Evolutionary conservation across 345 rosid genomes (phyloP).

Genomic region (Hirschfeldia incana): DNA sequence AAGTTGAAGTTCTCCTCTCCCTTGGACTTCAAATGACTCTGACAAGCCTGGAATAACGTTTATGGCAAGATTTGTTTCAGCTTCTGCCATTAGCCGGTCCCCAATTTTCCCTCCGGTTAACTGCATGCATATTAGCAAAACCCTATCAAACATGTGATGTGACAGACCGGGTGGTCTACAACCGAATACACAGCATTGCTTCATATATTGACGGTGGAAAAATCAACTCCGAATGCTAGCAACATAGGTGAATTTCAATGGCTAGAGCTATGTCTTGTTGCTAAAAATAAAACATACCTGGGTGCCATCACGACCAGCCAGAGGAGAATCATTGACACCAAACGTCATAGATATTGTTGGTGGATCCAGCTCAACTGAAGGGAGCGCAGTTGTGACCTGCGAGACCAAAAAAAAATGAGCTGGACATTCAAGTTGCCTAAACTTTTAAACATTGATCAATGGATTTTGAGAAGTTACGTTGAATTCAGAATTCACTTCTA

Average conservation of each 20-base stretch:
- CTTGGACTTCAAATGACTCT: slow-evolving; percentile 94
- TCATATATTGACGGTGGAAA: not conserved
- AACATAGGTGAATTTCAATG: slow-evolving; percentile 3
- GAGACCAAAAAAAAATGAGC: slow-evolving; percentile 28
- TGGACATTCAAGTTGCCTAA: slow-evolving; percentile 10
- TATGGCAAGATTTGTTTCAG: slow-evolving; percentile 98
- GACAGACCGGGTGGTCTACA: not conserved
- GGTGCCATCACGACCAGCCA: slow-evolving; percentile 93
- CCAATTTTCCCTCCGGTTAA: slow-evolving; percentile 93
- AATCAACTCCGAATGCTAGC: not conserved
- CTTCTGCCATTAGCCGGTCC: slow-evolving; percentile 85
- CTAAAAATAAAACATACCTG: slow-evolving; percentile 57
- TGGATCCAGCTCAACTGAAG: slow-evolving; percentile 89
- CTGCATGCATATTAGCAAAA: slow-evolving; percentile 44
- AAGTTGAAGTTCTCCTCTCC: slow-evolving; percentile 98
- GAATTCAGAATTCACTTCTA: not conserved
- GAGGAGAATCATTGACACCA: slow-evolving; percentile 94
- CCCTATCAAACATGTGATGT: slow-evolving; percentile 4
- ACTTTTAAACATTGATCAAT: slow-evolving; percentile 11
- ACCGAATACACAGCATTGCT: slow-evolving; percentile 2
- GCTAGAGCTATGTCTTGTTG: slow-evolving; percentile 1
- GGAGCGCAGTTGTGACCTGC: slow-evolving; percentile 80
- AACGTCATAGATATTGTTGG: slow-evolving; percentile 99
- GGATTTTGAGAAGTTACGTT: not conserved
- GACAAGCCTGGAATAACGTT: slow-evolving; percentile 86